Evolutionary conservation across 352 stramenopile genomes (phyloP).

Genomic region (Globisporangium lucens): DNA sequence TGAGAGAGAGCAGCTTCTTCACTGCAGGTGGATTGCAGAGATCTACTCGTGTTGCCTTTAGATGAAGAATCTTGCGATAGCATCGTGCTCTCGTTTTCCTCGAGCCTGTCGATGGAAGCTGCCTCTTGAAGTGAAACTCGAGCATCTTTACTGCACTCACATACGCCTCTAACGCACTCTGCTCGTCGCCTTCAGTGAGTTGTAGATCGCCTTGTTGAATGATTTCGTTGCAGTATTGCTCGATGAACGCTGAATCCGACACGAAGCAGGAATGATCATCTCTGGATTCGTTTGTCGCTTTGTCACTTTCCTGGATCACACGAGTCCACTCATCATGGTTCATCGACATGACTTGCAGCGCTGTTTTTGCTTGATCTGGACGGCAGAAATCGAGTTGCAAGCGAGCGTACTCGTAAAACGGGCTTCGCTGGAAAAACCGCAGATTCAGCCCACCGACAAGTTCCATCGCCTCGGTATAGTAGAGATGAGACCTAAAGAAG

Average conservation of each 20-base stretch:
- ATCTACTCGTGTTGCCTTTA: constrained; percentile 27
- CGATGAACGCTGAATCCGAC: constrained; percentile 29
- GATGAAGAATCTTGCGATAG: constrained; percentile 43
- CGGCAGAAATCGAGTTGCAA: constrained; percentile 50
- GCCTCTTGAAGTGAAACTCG: neutral
- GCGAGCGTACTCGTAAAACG: constrained; percentile 65
- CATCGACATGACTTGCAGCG: constrained; percentile 38
- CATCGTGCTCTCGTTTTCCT: constrained; percentile 30
- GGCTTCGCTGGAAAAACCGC: constrained; percentile 43
- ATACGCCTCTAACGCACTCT: constrained; percentile 21
- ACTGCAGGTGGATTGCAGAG: constrained; percentile 23
- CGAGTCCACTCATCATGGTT: neutral
- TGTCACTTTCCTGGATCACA: neutral
- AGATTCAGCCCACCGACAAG: constrained; percentile 64
- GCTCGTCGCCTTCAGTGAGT: constrained; percentile 19
- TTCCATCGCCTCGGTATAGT: constrained; percentile 64
- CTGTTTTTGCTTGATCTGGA: constrained; percentile 41
- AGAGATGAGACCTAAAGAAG: constrained; percentile 34
- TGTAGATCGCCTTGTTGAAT: constrained; percentile 38
- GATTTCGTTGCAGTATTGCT: constrained; percentile 47
- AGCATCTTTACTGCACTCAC: constrained; percentile 11
- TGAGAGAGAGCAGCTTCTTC: constrained; percentile 32
- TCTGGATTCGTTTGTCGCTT: neutral
- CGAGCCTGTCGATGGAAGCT: constrained; percentile 5
- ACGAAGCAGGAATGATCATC: constrained; percentile 11